phyloP scores from a whole-genome alignment of 129 eudicot genomes.

The Saposhnikovia divaricata region DNA sequence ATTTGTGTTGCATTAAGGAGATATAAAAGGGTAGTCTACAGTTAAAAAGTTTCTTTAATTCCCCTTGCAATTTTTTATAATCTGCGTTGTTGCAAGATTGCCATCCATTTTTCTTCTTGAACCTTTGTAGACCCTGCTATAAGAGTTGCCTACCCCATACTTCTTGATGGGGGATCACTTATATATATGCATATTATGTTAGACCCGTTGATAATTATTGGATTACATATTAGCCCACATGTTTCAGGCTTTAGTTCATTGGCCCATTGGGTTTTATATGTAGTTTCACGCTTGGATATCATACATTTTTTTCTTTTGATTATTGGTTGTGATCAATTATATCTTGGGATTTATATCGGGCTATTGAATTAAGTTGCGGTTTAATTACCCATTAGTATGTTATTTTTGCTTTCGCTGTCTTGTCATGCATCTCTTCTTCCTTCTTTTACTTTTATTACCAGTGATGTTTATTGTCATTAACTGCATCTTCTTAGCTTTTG shows the following conservation, averaged over 20 bases:
- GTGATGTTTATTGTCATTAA: background rate
- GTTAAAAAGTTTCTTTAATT: background rate
- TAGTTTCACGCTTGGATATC: too few relatives aligned
- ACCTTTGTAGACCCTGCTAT: background rate
- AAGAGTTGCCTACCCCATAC: background rate
- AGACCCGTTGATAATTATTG: too few relatives aligned
- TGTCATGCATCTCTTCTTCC: background rate
- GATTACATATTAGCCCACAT: too few relatives aligned
- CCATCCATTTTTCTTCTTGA: background rate
- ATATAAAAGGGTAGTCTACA: background rate
- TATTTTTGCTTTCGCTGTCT: too few relatives aligned
- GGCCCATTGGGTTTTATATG: too few relatives aligned
- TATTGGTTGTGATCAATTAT: too few relatives aligned
- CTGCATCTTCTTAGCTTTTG: constrained; percentile 12
- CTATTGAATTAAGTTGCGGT: too few relatives aligned
- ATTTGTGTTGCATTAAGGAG: background rate
- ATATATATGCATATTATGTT: too few relatives aligned
- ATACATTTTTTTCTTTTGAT: too few relatives aligned
- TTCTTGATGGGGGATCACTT: background rate
- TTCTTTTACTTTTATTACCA: background rate
- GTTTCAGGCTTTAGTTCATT: too few relatives aligned
- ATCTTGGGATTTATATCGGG: too few relatives aligned
- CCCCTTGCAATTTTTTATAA: background rate
- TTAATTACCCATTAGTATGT: too few relatives aligned
- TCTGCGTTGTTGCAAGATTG: background rate